These are phyloP conservation scores for Trichoderma simmonsii DNA, from an alignment of 2,329 filamentous ascomycete species.

Conservation along the genomic window DNA sequence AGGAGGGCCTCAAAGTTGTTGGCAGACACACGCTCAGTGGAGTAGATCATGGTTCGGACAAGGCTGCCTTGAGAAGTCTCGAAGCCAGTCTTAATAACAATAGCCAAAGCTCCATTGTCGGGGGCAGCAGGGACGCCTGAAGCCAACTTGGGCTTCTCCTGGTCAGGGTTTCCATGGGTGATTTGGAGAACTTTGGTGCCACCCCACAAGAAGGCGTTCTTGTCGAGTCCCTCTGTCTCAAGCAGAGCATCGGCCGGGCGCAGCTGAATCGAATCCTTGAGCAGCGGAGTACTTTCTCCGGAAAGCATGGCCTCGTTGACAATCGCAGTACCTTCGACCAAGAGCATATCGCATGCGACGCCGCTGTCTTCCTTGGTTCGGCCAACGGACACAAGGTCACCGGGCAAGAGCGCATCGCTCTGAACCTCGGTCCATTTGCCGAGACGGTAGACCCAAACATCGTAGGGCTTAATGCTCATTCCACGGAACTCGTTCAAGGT, in stretches of 20 bases:
- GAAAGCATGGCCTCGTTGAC: constrained; percentile 99
- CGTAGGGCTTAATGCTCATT: constrained; percentile 99
- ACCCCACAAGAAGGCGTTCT: constrained; percentile 94
- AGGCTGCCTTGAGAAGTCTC: constrained; percentile 97
- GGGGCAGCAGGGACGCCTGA: constrained; percentile 82
- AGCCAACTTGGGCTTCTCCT: constrained; percentile 66
- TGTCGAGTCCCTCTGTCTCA: constrained; percentile 89
- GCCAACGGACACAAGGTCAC: constrained; percentile 87
- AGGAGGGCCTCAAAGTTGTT: constrained; percentile 95
- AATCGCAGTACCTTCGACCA: constrained; percentile 92
- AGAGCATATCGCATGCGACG: constrained; percentile 93
- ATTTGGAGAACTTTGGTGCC: constrained; percentile 97
- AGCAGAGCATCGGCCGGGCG: constrained; percentile 76
- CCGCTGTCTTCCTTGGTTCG: constrained; percentile 96
- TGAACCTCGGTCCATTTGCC: constrained; percentile 84
- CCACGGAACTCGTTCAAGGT: constrained; percentile 95
- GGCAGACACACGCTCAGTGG: constrained; percentile 96
- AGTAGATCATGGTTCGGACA: constrained; percentile 99
- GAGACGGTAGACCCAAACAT: constrained; percentile 84
- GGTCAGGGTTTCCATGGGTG: constrained; percentile 77
- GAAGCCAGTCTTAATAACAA: constrained; percentile 96
- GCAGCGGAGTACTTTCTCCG: constrained; percentile 90
- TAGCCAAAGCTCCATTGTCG: constrained; percentile 88
- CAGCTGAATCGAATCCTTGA: constrained; percentile 94
- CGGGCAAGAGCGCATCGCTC: constrained; percentile 89